Base-by-base conservation (phyloP, 495 filamentous ascomycete species). In the Penicilliopsis zonata region DNA sequence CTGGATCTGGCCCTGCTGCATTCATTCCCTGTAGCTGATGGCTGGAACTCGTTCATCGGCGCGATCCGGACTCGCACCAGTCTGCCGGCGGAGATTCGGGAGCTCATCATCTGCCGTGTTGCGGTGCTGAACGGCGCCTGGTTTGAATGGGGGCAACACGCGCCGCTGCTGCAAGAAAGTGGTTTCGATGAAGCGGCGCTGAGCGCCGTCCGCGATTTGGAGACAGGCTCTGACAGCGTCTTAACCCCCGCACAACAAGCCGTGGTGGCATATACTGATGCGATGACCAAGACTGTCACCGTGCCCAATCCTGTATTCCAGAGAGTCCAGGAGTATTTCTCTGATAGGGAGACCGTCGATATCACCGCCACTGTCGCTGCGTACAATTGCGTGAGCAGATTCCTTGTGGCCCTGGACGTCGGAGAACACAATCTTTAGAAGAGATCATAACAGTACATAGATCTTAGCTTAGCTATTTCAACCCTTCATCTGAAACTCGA, bases 301-400 rank as follows among this genome's bases (percentile, higher is more conserved):
- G 82, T 88, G 12, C 47, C 58, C 4, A 73, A 85, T 9, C 65
- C 50, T 32, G 64, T 78, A 13, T 87, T 86, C 55, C 67, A 37
- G 24, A 49, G 48, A 43, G 35, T 88, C 43, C 77, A 63, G 53
- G 46, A 32, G 17, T 31, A 58, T 13, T 88, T 83, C 41, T 55
- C 43, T 13, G 76, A 85, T 34, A 65, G 64, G 52, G 76, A 84
- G 61, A 59, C 82, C 20, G 79, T 87, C 20, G 83, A 90, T 61
- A 66, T 86, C 38, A 82, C 78, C 34, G 73, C 82, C 10, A 84
- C 80, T 15, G 73, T 79, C 38, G 82, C 78, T n/a, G 74, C 72
- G 18, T 92, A 94, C 49, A 92, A 92, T 49, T 86, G 81, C 53
- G 84, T 94, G 8, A 83, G 78, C 42, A 65, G 84, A 29, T 88